Base-by-base conservation (phyloP, 2,329 filamentous ascomycete genomes). In the Colletotrichum abscissum region DNA sequence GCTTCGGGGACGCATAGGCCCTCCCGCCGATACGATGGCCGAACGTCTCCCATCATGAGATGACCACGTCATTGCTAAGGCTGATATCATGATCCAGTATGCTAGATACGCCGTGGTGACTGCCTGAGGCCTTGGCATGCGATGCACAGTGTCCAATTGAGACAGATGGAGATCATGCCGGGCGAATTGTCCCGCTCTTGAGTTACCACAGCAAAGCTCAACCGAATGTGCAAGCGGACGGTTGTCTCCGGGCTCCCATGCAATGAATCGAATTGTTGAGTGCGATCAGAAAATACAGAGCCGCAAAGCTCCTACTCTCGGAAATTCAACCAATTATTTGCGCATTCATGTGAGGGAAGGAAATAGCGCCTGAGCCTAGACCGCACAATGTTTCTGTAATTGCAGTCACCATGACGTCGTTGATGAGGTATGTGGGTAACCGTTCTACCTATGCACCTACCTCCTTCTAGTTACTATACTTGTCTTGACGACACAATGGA, bases 391-490 rank as follows among this genome's bases (percentile, higher is more conserved):
- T 19, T 62, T 35, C 35, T 62, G 56, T 49, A 55, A 70, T 70
- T 62, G 62, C 49, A 59, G 71, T 73, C 71, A 73, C 71, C 35
- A 73, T 73, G 71, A 73, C 71, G 71, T 73, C 67, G 71, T 66
- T 71, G 67, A 71, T 71, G 67, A 73, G 71, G 67, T 71, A 73
- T 63, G 70, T 71, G 67, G 67, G 63, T 66, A 71, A 38, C 54
- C 46, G 14, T 12, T 52, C 60, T 42, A 33, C 26, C 66, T 26
- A 42, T 57, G 33, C 56, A 42, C 62, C 62, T 46, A 42, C 67
- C 28, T 30, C 49, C 49, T 35, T 54, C 35, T 52, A 35, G 33
- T 11, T 35, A 35, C 33, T 12, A 35, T 12, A 19, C 33, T 65
- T 35, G 8, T 42, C 56, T 57, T 70, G 56, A 71, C 38, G 60